Evolutionary conservation across 257 asterid species (phyloP).

Genomic region (Plectranthus barbatus): DNA sequence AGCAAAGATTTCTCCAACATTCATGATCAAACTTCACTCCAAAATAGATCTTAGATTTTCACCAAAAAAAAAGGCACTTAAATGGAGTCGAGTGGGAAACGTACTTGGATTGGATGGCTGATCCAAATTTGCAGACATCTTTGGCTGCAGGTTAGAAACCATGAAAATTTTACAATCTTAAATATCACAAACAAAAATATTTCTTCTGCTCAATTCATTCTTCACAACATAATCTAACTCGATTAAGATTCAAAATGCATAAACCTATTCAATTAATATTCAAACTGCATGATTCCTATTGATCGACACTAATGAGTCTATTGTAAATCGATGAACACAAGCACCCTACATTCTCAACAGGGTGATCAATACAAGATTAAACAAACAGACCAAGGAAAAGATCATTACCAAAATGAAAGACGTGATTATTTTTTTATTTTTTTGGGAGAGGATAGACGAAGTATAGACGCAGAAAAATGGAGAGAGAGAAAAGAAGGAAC

Average conservation of each 20-base stretch:
- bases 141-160: neutral
- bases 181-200: neutral
- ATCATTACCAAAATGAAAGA: slow-evolving; percentile 10
- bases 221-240: neutral
- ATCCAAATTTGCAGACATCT: slow-evolving; percentile 56
- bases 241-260: neutral
- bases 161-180: neutral
- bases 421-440: slow-evolving; percentile 8
- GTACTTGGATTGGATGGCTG: slow-evolving; percentile 46
- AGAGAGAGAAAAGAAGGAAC: slow-evolving; percentile 2
- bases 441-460: neutral
- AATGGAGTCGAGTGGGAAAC: neutral
- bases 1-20: no score
- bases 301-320: neutral
- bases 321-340: neutral
- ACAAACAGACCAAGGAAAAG: neutral
- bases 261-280: neutral
- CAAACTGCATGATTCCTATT: neutral
- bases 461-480: slow-evolving; percentile 6
- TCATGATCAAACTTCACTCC: neutral
- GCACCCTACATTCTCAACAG: neutral
- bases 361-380: neutral
- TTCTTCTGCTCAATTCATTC: neutral
- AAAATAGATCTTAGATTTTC: no score
- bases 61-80: no score